These are phyloP conservation scores for Boletus rubropictus DNA, from an alignment of 768 basidiomycete genomes.

Conservation along the genomic window DNA sequence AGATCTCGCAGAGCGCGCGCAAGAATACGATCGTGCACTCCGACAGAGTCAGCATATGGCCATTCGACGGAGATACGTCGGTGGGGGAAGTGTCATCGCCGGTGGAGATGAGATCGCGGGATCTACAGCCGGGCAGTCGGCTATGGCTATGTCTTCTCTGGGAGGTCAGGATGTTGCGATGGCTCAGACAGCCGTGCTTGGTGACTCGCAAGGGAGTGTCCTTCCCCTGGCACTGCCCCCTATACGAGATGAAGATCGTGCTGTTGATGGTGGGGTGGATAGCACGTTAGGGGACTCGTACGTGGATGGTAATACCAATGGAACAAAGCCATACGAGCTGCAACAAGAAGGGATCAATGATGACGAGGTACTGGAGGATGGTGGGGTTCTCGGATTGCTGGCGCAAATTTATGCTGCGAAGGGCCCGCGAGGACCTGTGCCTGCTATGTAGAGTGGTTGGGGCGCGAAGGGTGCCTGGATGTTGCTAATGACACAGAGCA, in stretches of 20 bases:
- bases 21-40: slow-evolving; percentile 72
- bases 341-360: slow-evolving; percentile 50
- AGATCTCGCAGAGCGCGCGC: slow-evolving; percentile 47
- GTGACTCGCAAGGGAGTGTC: slow-evolving; percentile 67
- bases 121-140: slow-evolving; percentile 44
- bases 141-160: slow-evolving; percentile 41
- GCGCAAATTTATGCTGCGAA: slow-evolving; percentile 78
- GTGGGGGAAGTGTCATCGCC: slow-evolving; percentile 26
- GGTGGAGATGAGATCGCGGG: slow-evolving; percentile 44
- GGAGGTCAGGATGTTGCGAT: slow-evolving; percentile 37
- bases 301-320: slow-evolving; percentile 55
- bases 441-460: slow-evolving; percentile 34
- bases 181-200: slow-evolving; percentile 68
- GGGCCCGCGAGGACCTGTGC: slow-evolving; percentile 40
- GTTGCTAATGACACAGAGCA: neutral
- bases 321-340: slow-evolving; percentile 33
- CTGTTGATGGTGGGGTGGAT: slow-evolving; percentile 49
- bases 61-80: slow-evolving; percentile 34
- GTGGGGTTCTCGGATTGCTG: slow-evolving; percentile 77
- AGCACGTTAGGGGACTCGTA: slow-evolving; percentile 64
- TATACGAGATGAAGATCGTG: slow-evolving; percentile 44
- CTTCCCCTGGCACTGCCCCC: slow-evolving; percentile 4
- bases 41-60: slow-evolving; percentile 61
- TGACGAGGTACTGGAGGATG: slow-evolving; percentile 67
- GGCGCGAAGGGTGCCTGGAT: neutral